Evolutionary conservation across 2,329 filamentous ascomycete species (phyloP), one percentile per base, ranked within the genome.

Genomic region (Pseudogymnoascus sp.): DNA sequence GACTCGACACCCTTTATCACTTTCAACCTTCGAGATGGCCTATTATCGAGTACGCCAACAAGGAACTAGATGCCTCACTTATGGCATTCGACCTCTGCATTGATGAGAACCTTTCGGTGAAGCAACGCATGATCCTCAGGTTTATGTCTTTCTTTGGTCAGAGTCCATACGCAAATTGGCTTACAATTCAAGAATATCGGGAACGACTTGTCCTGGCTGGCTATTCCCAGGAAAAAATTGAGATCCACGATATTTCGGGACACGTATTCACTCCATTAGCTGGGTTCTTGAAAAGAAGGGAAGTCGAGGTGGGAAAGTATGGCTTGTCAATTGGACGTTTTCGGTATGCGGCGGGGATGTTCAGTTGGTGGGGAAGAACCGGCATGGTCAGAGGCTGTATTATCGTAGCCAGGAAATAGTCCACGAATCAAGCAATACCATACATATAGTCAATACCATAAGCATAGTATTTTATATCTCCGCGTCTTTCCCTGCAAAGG

Each of bases 201-300:
- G 66, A 67, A 2, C 75, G 80, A 59, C 70, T 86, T 5, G 69
- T 75, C 0, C 71, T 74, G 15, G 78, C 76, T 2, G 82, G 83
- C 2, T 85, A 84, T 65, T 70, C 74, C 10, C 61, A 65, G 2
- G 69, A 72, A 0, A 62, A 65, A 5, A 78, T 84, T 42, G 70
- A 72, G 27, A 74, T 84, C 1, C 70, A 71, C 13, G 83, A 85
- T 66, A 73, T 85, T 15, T 81, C 82, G 2, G 73, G 77, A 4
- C 70, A 82, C 64, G 81, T 84, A 0, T 85, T 85, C 66, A 65
- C 70, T 0, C 80, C 80, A 0, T 68, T 85, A 13, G 75, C 78
- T 3, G 66, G 60, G 1, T 83, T 78, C 62, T 69, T 85, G 27
- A 68, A 69, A 8, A 62, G 65, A n/a, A 73, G 73, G 62, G 71